phyloP scores from a whole-genome alignment of 805 yeast genomes.

The Myxozyma vanderwaltii region DNA sequence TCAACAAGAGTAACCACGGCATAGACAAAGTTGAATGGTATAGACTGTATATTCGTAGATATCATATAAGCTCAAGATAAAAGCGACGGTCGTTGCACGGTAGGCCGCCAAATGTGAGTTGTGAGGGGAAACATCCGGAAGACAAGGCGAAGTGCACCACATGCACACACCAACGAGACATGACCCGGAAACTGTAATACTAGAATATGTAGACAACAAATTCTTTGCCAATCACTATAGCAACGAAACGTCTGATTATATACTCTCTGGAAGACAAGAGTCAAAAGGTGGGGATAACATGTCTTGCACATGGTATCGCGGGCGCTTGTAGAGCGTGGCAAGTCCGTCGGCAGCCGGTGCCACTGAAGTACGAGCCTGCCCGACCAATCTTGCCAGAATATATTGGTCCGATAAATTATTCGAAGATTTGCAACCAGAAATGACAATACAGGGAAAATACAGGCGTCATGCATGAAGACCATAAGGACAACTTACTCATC shows the following conservation, averaged over 20 bases:
- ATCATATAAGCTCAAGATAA: neutral
- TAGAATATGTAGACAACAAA: no score
- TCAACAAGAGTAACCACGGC: neutral
- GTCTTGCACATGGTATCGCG: no score
- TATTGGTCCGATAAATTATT: neutral
- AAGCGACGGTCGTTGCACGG: no score
- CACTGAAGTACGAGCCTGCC: neutral
- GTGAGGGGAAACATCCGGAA: no score
- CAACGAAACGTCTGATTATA: no score
- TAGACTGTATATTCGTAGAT: neutral
- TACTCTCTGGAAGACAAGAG: no score
- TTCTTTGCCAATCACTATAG: no score
- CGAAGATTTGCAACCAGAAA: neutral
- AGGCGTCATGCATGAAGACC: neutral
- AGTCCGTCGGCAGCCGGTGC: neutral
- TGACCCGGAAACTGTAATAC: no score
- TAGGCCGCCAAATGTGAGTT: no score
- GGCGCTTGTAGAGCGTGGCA: neutral
- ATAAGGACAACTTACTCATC: conserved; percentile 61
- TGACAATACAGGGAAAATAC: neutral
- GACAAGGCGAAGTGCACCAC: no score
- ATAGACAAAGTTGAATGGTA: neutral
- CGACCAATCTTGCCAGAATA: neutral
- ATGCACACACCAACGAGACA: no score
- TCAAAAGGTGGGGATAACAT: no score